A percentile compares a stretch with the other conserved stretches of the same genome.
These are phyloP conservation scores for Plenodomus lindquistii DNA, from an alignment of 2,329 filamentous ascomycete genomes.

Conservation along the genomic window DNA sequence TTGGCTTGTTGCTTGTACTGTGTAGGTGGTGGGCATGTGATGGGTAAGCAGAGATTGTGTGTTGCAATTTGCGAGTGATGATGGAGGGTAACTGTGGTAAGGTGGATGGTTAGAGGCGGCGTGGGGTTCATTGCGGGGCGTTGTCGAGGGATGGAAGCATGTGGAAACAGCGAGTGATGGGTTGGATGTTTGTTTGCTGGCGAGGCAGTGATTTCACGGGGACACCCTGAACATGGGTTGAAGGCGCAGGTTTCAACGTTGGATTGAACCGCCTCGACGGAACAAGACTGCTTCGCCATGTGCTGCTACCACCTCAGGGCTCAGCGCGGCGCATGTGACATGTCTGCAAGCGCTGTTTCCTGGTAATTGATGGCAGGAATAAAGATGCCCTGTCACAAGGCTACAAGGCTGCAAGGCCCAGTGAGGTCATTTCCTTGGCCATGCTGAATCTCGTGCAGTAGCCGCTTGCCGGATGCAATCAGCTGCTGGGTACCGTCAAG, in stretches of 20 bases:
- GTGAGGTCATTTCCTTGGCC: not conserved
- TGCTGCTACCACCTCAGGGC: slow-evolving; percentile 17
- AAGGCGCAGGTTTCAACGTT: not conserved
- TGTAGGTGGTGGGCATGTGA: not conserved
- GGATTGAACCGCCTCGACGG: not conserved
- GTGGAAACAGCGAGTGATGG: not conserved
- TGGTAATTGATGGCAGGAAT: too few relatives aligned
- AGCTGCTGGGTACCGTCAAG: too few relatives aligned
- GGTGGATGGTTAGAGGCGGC: not conserved
- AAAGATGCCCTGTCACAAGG: too few relatives aligned
- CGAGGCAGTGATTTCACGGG: slow-evolving; percentile 3
- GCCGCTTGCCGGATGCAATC: slow-evolving; percentile 2
- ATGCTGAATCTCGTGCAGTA: slow-evolving; percentile 1
- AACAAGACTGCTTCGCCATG: slow-evolving; percentile 8
- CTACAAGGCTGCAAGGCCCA: not conserved
- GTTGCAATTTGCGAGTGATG: not conserved
- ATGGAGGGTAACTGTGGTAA: too few relatives aligned
- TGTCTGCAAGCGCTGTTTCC: too few relatives aligned
- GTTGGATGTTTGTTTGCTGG: slow-evolving; percentile 1
- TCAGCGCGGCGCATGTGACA: slow-evolving; percentile 13
- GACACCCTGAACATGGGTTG: not conserved
- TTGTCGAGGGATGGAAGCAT: not conserved
- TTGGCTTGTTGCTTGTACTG: slow-evolving; percentile 1
- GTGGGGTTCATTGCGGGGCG: not conserved
- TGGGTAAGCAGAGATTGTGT: not conserved